Percentiles rank a stretch among this genome's conserved stretches.
These are phyloP conservation scores for Penicillium psychrosexuale DNA, from an alignment of 2,329 filamentous ascomycete species.

Conservation along the genomic window DNA sequence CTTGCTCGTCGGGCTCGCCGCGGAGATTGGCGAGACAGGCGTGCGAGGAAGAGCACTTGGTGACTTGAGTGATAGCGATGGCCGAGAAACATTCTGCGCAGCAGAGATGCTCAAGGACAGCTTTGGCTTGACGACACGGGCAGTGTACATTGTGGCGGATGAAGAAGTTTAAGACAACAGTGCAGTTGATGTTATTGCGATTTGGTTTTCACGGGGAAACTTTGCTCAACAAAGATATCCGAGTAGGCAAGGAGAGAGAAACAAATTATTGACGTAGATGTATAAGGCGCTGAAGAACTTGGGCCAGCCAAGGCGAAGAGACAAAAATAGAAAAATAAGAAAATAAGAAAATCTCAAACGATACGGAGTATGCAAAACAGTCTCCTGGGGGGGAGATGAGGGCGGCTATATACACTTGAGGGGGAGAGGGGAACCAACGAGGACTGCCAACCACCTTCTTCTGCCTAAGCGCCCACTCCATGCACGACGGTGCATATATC, in stretches of 20 bases:
- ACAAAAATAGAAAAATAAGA: slow-evolving; percentile 37
- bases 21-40: slow-evolving; percentile 43
- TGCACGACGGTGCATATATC: slow-evolving; percentile 22
- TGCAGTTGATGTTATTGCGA: background rate
- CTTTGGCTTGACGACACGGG: slow-evolving; percentile 44
- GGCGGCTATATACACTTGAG: slow-evolving; percentile 36
- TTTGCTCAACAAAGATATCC: slow-evolving; percentile 38
- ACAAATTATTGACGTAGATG: slow-evolving; percentile 17
- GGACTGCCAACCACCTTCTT: background rate
- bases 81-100: slow-evolving; percentile 33
- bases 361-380: slow-evolving; percentile 16
- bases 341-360: slow-evolving; percentile 35
- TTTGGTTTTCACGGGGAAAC: slow-evolving; percentile 12
- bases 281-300: slow-evolving; percentile 29
- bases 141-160: slow-evolving; percentile 39
- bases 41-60: slow-evolving; percentile 42
- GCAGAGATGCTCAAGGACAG: slow-evolving; percentile 47
- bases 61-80: slow-evolving; percentile 44
- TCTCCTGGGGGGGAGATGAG: slow-evolving; percentile 14
- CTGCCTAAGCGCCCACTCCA: slow-evolving; percentile 20
- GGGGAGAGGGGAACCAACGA: slow-evolving; percentile 5
- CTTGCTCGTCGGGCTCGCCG: slow-evolving; percentile 41
- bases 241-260: slow-evolving; percentile 4
- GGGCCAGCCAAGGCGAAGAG: slow-evolving; percentile 45
- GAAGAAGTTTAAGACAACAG: slow-evolving; percentile 5